Percentiles rank a stretch among this genome's conserved stretches.
These are phyloP conservation scores for Teunomyces panamensis DNA, from an alignment of 805 yeast genomes.

Conservation along the genomic window DNA sequence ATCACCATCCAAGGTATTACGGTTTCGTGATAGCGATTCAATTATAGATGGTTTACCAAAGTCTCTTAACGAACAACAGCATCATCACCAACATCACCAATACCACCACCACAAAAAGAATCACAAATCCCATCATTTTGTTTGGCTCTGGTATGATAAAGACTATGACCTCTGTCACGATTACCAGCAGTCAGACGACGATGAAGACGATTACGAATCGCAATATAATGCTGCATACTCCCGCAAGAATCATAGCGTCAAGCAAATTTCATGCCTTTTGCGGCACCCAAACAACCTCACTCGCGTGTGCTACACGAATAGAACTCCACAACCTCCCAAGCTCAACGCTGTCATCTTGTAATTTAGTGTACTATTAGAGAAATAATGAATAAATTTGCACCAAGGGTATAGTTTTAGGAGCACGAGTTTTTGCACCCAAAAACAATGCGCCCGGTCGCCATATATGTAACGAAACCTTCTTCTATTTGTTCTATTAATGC, in stretches of 20 bases:
- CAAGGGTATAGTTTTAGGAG: no score
- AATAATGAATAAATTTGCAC: not conserved
- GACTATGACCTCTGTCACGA: slow-evolving; percentile 22
- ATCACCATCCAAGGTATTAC: slow-evolving; percentile 1
- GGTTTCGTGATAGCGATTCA: slow-evolving; percentile 17
- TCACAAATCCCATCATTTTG: slow-evolving; percentile 10
- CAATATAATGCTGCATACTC: not conserved
- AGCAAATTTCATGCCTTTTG: slow-evolving; percentile 21
- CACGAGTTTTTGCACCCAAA: not conserved
- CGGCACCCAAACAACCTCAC: slow-evolving; percentile 9
- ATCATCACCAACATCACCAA: slow-evolving; percentile 3
- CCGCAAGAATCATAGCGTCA: slow-evolving; percentile 15
- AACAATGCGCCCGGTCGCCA: no score
- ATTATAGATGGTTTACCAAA: slow-evolving; percentile 9
- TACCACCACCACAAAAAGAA: not conserved
- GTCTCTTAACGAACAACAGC: not conserved
- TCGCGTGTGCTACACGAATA: slow-evolving; percentile 26
- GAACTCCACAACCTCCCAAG: slow-evolving; percentile 11
- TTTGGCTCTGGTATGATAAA: slow-evolving; percentile 34
- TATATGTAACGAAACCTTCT: no score
- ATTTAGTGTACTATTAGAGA: slow-evolving; percentile 1
- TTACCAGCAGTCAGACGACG: slow-evolving; percentile 16
- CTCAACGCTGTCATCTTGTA: slow-evolving; percentile 14
- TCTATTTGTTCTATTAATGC: not conserved
- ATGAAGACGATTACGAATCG: slow-evolving; percentile 8